phyloP scores from a whole-genome alignment of 176 grass and related monocot genomes.

The Saccharum spontaneum region DNA sequence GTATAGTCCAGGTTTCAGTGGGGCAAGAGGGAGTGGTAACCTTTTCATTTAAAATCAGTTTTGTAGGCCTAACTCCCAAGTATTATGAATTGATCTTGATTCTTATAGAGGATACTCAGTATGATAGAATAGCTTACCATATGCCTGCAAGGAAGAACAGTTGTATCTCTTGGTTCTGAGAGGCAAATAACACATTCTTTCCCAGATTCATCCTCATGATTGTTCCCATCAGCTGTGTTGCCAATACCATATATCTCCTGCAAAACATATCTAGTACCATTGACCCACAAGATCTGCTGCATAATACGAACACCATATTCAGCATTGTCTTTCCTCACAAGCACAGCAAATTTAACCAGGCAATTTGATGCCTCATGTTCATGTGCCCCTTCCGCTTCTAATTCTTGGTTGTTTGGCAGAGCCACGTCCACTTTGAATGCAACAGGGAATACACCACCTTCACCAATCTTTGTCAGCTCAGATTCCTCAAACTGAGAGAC shows the following conservation, averaged over 20 bases:
- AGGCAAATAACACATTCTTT: slow-evolving; percentile 78
- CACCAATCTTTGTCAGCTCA: slow-evolving; percentile 51
- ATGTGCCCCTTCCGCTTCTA: background rate
- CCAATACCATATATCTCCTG: slow-evolving; percentile 68
- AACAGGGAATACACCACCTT: slow-evolving; percentile 48
- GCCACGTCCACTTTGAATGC: slow-evolving; percentile 58
- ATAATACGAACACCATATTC: slow-evolving; percentile 40
- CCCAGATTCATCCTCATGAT: slow-evolving; percentile 47
- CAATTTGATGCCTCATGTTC: slow-evolving; percentile 33
- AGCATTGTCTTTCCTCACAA: slow-evolving; percentile 50
- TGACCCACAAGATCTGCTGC: slow-evolving; percentile 61
- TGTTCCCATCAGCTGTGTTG: slow-evolving; percentile 39
- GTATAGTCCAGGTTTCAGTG: background rate
- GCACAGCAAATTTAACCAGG: slow-evolving; percentile 57
- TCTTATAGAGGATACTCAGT: background rate
- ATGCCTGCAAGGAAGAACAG: slow-evolving; percentile 68
- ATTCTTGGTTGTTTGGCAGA: slow-evolving; percentile 49
- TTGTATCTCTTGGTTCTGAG: slow-evolving; percentile 62
- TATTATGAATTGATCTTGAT: background rate
- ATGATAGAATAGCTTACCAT: slow-evolving; percentile 43
- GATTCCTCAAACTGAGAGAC: slow-evolving; percentile 49
- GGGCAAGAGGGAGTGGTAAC: background rate
- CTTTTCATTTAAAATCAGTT: no score
- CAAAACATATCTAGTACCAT: slow-evolving; percentile 62
- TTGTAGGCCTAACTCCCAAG: background rate